Percentiles rank a stretch among this genome's conserved stretches.
Conservation (phyloP, 495 filamentous ascomycete genomes). For the Chaetomium fimeti region DNA sequence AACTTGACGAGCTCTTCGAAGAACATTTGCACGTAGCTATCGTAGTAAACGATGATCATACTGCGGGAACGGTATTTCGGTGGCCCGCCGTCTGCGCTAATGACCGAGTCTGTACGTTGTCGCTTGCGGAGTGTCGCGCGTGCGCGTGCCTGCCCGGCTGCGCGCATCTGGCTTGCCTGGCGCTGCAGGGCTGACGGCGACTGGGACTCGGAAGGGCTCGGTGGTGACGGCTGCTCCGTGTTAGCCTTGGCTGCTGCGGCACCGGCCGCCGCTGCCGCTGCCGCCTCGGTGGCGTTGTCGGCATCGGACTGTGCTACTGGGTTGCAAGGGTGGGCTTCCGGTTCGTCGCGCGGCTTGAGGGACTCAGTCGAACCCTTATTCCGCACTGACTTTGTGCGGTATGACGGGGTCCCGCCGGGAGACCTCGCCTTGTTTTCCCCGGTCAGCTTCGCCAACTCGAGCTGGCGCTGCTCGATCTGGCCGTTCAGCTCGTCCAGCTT, state of each 20-base stretch:
- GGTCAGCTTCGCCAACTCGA: slow-evolving; percentile 58
- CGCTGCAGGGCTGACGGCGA: slow-evolving; percentile 50
- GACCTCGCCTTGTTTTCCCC: slow-evolving; percentile 33
- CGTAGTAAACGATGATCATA: slow-evolving; percentile 87
- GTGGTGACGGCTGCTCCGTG: slow-evolving; percentile 22
- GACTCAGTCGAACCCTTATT: slow-evolving; percentile 66
- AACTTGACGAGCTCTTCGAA: slow-evolving; percentile 79
- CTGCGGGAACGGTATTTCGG: slow-evolving; percentile 66
- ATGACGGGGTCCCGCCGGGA: slow-evolving; percentile 24
- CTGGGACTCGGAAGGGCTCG: slow-evolving; percentile 34
- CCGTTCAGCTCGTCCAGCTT: slow-evolving; percentile 66
- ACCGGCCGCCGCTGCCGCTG: slow-evolving; percentile 19
- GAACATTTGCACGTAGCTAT: slow-evolving; percentile 75
- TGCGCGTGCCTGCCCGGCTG: slow-evolving; percentile 44
- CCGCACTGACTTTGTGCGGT: slow-evolving; percentile 46
- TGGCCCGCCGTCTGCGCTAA: slow-evolving; percentile 49
- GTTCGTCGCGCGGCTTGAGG: slow-evolving; percentile 53
- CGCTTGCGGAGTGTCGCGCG: slow-evolving; percentile 51
- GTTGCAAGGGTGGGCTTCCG: slow-evolving; percentile 37
- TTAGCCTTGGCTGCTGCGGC: slow-evolving; percentile 20
- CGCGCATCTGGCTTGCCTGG: slow-evolving; percentile 45
- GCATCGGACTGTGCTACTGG: slow-evolving; percentile 25
- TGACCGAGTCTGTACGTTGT: slow-evolving; percentile 59
- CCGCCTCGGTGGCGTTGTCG: slow-evolving; percentile 2
- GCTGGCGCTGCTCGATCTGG: slow-evolving; percentile 67